Evolutionary conservation across 495 filamentous ascomycete species (phyloP).

Genomic region (Parmelia sp.): DNA sequence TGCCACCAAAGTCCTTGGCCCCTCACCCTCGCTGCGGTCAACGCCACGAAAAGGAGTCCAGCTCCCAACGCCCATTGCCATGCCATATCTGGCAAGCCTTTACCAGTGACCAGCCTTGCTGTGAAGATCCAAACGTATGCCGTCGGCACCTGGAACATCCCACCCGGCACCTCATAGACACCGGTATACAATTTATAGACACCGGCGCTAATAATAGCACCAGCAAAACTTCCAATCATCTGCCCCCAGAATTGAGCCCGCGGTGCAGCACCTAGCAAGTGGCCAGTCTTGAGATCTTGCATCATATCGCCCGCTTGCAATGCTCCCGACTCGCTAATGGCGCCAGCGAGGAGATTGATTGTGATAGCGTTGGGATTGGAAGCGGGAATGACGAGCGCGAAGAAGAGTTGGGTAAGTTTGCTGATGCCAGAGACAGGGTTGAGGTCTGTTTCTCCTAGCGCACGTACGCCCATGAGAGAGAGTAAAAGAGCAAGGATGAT

Average conservation of each 20-base stretch:
- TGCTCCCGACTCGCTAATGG: conserved; percentile 79
- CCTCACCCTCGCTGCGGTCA: conserved; percentile 62
- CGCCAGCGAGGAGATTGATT: conserved; percentile 93
- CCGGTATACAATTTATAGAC: conserved; percentile 89
- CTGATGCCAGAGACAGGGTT: conserved; percentile 96
- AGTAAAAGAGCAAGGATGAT: conserved; percentile 83
- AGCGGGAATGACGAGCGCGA: conserved; percentile 77
- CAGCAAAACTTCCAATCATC: conserved; percentile 82
- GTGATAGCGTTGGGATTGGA: conserved; percentile 71
- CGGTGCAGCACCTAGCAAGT: conserved; percentile 84
- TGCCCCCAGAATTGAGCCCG: conserved; percentile 96
- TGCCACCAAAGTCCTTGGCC: conserved; percentile 35
- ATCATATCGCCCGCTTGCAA: conserved; percentile 95
- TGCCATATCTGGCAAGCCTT: conserved; percentile 79
- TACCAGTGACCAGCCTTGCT: conserved; percentile 84
- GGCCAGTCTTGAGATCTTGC: conserved; percentile 97
- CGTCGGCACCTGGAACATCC: conserved; percentile 88
- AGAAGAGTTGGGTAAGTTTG: conserved; percentile 93
- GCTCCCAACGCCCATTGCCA: conserved; percentile 67
- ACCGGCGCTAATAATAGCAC: conserved; percentile 76
- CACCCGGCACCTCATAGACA: conserved; percentile 81
- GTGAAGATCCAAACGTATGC: conserved; percentile 97
- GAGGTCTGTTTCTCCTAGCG: conserved; percentile 90
- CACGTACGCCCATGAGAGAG: conserved; percentile 91
- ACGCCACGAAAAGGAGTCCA: conserved; percentile 59